Percentiles rank a stretch among this genome's conserved stretches.
Conservation (phyloP, 768 basidiomycete genomes). For the Megacollybia marginata region DNA sequence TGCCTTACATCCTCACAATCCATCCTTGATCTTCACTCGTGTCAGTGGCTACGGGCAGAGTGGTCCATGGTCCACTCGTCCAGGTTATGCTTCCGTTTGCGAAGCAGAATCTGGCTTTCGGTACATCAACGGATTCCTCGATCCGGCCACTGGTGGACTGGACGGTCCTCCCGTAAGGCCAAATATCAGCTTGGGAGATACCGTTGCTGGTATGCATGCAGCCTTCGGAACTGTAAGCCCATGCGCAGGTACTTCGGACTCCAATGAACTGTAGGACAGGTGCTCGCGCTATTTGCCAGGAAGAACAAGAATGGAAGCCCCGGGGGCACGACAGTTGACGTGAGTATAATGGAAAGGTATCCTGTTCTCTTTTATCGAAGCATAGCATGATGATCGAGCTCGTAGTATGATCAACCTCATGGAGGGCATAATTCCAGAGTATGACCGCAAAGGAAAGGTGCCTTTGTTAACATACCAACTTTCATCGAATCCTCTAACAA, state of each 20-base stretch:
- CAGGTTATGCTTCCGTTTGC: slow-evolving; percentile 69
- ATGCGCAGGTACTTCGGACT: not conserved
- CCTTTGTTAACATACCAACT: not conserved
- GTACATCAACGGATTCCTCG: slow-evolving; percentile 62
- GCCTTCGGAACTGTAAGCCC: slow-evolving; percentile 59
- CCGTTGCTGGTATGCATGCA: slow-evolving; percentile 64
- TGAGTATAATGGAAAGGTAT: slow-evolving; percentile 68
- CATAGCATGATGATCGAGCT: not conserved
- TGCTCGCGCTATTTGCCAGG: slow-evolving; percentile 50
- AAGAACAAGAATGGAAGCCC: slow-evolving; percentile 25
- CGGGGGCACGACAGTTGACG: slow-evolving; percentile 56
- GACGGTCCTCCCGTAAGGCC: slow-evolving; percentile 61
- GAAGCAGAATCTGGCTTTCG: slow-evolving; percentile 73
- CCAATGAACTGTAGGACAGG: slow-evolving; percentile 26
- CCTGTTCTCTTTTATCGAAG: not conserved
- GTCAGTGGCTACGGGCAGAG: slow-evolving; percentile 74
- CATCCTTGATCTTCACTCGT: slow-evolving; percentile 85
- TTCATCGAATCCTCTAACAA: not conserved
- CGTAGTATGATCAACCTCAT: slow-evolving; percentile 66
- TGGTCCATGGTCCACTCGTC: slow-evolving; percentile 63
- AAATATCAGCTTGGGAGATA: slow-evolving; percentile 68
- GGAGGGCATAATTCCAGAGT: slow-evolving; percentile 74
- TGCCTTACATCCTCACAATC: slow-evolving; percentile 64
- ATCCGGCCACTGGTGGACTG: slow-evolving; percentile 42
- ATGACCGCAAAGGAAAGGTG: slow-evolving; percentile 64